A percentile compares a stretch with the other conserved stretches of the same genome.
phyloP scores from a whole-genome alignment of 805 yeast genomes.

The Cyberlindnera subsufficiens region DNA sequence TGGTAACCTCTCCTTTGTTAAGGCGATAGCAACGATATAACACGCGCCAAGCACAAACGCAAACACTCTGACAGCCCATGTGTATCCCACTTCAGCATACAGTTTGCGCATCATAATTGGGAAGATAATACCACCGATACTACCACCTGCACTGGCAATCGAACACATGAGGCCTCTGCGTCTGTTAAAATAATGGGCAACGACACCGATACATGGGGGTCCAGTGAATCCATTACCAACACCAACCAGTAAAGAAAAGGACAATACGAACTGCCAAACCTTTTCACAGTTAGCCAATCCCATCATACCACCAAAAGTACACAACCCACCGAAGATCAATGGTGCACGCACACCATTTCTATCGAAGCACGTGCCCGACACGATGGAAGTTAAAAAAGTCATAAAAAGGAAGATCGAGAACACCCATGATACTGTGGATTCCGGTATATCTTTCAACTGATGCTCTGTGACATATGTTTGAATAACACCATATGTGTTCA shows the following conservation, averaged over 20 bases:
- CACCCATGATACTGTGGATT: constrained; percentile 55
- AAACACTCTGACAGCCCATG: constrained; percentile 50
- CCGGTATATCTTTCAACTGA: constrained; percentile 40
- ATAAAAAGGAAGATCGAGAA: constrained; percentile 51
- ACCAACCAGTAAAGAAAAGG: constrained; percentile 50
- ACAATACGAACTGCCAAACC: constrained; percentile 53
- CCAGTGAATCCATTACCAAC: constrained; percentile 52
- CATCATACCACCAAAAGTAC: constrained; percentile 42
- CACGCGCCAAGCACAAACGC: constrained; percentile 38
- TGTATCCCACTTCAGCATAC: constrained; percentile 40
- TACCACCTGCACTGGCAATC: constrained; percentile 43
- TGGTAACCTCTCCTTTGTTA: constrained; percentile 36
- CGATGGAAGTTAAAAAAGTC: constrained; percentile 40
- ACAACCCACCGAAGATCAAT: constrained; percentile 33
- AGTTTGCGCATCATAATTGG: constrained; percentile 45
- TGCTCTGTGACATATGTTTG: constrained; percentile 53
- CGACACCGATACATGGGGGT: constrained; percentile 52
- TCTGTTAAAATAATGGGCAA: constrained; percentile 57
- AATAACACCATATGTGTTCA: constrained; percentile 56
- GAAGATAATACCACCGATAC: constrained; percentile 47
- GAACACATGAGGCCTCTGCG: constrained; percentile 52
- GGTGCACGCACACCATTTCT: constrained; percentile 41
- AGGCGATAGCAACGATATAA: constrained; percentile 24
- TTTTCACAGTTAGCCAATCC: constrained; percentile 43
- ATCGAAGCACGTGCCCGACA: constrained; percentile 55